Conservation (phyloP, 768 basidiomycete species). For the Psilocybe azurescens region DNA sequence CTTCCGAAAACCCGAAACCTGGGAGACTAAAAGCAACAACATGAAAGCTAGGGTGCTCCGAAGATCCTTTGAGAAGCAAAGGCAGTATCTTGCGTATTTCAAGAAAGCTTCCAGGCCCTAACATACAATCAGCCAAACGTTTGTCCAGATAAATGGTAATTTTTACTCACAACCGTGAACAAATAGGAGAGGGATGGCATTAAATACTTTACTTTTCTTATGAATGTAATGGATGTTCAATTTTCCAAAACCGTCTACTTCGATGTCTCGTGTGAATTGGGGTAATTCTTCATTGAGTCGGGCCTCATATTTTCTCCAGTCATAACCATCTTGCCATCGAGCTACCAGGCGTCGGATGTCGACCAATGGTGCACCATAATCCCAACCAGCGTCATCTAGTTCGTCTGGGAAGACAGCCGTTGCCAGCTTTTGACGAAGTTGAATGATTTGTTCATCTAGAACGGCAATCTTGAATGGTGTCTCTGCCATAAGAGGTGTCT, state of each 20-base stretch:
- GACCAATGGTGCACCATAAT: constrained; percentile 59
- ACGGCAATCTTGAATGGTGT: constrained; percentile 54
- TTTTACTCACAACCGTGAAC: constrained; percentile 59
- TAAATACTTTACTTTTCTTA: constrained; percentile 44
- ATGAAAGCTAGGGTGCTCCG: constrained; percentile 64
- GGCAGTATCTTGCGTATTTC: constrained; percentile 65
- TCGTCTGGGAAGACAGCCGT: constrained; percentile 61
- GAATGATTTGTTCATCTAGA: constrained; percentile 43
- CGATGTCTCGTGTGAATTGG: constrained; percentile 60
- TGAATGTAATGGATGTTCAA: constrained; percentile 64
- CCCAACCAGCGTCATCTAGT: constrained; percentile 53
- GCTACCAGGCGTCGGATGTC: constrained; percentile 53
- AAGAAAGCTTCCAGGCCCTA: constrained; percentile 67
- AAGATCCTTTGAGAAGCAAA: constrained; percentile 45
- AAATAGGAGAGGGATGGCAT: constrained; percentile 63
- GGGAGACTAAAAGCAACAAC: constrained; percentile 65
- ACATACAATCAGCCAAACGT: not conserved
- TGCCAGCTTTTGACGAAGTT: constrained; percentile 51
- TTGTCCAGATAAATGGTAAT: constrained; percentile 7
- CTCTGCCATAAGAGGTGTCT: constrained; percentile 1
- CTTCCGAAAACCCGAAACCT: constrained; percentile 67
- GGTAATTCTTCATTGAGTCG: constrained; percentile 56
- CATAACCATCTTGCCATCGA: constrained; percentile 57
- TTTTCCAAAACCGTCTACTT: constrained; percentile 48
- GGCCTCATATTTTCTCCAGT: constrained; percentile 61